Evolutionary conservation across 2,329 filamentous ascomycete genomes (phyloP).

Genomic region (Pseudogymnoascus sp.): DNA sequence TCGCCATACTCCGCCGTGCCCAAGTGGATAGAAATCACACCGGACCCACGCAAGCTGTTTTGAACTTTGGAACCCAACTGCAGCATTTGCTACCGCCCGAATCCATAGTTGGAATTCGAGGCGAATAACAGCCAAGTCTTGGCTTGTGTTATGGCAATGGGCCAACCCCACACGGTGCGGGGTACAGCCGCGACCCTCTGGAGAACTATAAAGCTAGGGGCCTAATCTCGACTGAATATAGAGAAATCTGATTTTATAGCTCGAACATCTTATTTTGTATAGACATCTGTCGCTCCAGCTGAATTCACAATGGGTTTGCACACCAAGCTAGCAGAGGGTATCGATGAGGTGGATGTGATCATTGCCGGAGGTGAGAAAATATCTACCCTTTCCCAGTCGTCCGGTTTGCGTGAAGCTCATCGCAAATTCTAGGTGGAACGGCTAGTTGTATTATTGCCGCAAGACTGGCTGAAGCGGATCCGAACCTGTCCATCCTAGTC

Average conservation of each 20-base stretch:
- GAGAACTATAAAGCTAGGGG: background rate
- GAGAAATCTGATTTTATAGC: background rate
- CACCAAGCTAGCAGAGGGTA: conserved; percentile 11
- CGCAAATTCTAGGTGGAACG: conserved; percentile 30
- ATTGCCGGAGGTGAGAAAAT: conserved; percentile 14
- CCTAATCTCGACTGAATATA: background rate
- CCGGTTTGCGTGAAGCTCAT: background rate
- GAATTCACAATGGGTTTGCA: conserved; percentile 11
- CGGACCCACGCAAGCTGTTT: background rate
- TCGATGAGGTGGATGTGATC: conserved; percentile 17
- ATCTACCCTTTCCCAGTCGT: background rate
- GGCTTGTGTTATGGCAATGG: background rate
- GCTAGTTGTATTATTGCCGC: conserved; percentile 38
- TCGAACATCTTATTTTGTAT: background rate
- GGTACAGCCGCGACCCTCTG: background rate
- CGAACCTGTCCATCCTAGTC: conserved; percentile 39
- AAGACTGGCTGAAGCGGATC: conserved; percentile 39
- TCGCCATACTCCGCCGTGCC: background rate
- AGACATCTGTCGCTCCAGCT: background rate
- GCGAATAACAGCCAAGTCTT: background rate
- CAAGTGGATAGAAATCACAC: background rate
- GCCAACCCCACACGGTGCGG: background rate
- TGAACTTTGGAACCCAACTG: background rate
- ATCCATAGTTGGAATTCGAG: background rate
- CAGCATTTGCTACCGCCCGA: background rate